These are phyloP conservation scores for Tolypocladium amazonense DNA, from an alignment of 2,329 filamentous ascomycete genomes.

Conservation along the genomic window DNA sequence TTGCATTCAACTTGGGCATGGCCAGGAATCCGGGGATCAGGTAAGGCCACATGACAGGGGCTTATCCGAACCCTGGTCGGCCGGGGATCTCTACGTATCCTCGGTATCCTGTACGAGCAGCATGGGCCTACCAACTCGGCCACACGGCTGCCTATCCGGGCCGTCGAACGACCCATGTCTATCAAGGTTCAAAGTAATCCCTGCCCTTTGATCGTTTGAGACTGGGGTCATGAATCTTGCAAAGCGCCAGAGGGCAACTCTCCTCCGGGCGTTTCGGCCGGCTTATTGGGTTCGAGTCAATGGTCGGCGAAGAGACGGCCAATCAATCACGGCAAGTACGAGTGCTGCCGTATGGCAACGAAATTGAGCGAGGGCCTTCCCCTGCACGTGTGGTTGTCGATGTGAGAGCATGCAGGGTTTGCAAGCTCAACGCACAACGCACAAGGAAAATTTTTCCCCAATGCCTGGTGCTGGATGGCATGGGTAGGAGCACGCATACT, in stretches of 20 bases:
- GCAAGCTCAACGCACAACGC: background rate
- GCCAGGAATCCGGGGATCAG: slow-evolving; percentile 22
- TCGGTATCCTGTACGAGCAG: slow-evolving; percentile 5
- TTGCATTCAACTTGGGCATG: slow-evolving; percentile 5
- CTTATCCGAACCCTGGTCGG: slow-evolving; percentile 14
- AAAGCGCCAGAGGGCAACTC: background rate
- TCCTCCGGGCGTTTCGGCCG: background rate
- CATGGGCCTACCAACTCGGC: slow-evolving; percentile 13
- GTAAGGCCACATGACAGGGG: slow-evolving; percentile 15
- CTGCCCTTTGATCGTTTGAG: background rate
- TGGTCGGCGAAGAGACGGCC: background rate
- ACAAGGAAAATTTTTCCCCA: background rate
- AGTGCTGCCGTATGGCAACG: background rate
- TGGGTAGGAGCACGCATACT: background rate
- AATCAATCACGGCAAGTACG: background rate
- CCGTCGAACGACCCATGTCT: slow-evolving; percentile 17
- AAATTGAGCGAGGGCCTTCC: background rate
- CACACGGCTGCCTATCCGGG: slow-evolving; percentile 24
- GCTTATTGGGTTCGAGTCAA: background rate
- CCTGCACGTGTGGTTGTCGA: background rate
- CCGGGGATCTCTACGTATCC: slow-evolving; percentile 14
- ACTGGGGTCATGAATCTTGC: background rate
- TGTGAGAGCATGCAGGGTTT: background rate
- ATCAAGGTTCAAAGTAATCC: background rate
- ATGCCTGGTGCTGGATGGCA: background rate